Evolutionary conservation across 2,329 filamentous ascomycete genomes (phyloP).

Genomic region (Colletotrichum liaoningense): DNA sequence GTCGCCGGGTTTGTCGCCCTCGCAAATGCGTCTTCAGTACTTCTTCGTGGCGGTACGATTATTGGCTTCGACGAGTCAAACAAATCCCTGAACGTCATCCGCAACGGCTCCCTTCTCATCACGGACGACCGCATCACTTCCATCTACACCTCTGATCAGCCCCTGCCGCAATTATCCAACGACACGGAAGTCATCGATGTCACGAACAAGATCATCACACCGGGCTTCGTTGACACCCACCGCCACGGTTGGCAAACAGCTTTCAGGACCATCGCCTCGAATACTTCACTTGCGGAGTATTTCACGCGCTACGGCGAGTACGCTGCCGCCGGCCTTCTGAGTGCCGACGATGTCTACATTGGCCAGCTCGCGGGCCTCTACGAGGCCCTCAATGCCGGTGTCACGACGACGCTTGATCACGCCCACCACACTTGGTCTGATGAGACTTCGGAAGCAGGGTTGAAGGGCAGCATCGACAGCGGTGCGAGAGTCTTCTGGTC

Average conservation of each 20-base stretch:
- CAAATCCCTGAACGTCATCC: constrained; percentile 49
- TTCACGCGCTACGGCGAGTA: constrained; percentile 53
- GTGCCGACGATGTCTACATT: constrained; percentile 57
- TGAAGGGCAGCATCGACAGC: constrained; percentile 59
- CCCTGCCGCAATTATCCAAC: neutral
- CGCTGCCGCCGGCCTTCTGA: constrained; percentile 46
- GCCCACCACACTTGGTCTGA: constrained; percentile 61
- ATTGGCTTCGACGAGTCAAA: constrained; percentile 50
- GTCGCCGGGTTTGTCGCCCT: neutral
- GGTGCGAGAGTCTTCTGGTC: constrained; percentile 61
- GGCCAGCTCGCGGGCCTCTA: constrained; percentile 59
- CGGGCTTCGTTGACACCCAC: constrained; percentile 69
- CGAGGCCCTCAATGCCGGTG: constrained; percentile 63
- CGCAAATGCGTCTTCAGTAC: constrained; percentile 36
- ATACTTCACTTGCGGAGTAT: constrained; percentile 62
- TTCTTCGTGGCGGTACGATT: constrained; percentile 52
- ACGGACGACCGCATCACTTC: constrained; percentile 49
- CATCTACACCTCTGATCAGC: constrained; percentile 40
- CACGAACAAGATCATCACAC: constrained; percentile 61
- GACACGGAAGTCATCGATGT: constrained; percentile 58
- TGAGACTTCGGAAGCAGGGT: constrained; percentile 54
- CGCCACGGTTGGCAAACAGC: constrained; percentile 67
- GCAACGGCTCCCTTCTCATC: constrained; percentile 54
- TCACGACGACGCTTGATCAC: constrained; percentile 64
- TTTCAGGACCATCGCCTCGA: constrained; percentile 63